Evolutionary conservation across 139 green algal species (phyloP), one percentile per base, ranked within the genome.

Genomic region (Auxenochlorella pyrenoidosa): DNA sequence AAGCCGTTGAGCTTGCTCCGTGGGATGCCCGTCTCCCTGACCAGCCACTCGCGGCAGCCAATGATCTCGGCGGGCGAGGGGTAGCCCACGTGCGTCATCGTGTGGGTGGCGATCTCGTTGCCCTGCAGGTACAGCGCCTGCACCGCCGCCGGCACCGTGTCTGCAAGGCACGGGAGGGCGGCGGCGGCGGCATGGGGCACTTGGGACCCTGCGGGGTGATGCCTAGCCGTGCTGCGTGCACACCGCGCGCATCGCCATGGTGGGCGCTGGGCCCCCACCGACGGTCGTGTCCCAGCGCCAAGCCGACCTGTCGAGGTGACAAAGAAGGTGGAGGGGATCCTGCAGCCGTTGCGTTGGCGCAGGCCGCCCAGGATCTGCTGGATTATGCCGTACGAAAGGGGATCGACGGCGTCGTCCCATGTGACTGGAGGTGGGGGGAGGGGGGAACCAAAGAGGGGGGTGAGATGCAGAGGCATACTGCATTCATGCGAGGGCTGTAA

Each of bases 71-170:
- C 34, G 34, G 79, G 58, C 19, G n/a, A 51, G 26, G 79, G 79
- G 36, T 40, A 58, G 36, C 54, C 58, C 19, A 73, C 36, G 79
- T 84, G 79, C 26, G 51, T 71, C 18, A 73, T 22, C 13, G 79
- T 84, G 58, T 84, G 79, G 21, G 79, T 84, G 8, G 79, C 79
- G 41, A 84, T 84, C 79, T 81, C 79, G 66, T 75, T 84, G 36
- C 58, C 59, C 3, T 28, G 26, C 54, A 84, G 28, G 58, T 84
- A 84, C 16, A 84, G 58, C 5, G 79, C 79, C 32, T 84, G 79
- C 36, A 84, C 79, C 1, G 58, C 79, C 18, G 79, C 79, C 1
- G 58, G 36, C 5, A 75, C 21, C 21, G 79, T 75, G 79, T 75
- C 79, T 84, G 79, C 79, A 75, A 34, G 8, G 73, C 41, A 38